phyloP scores from a whole-genome alignment of 148 eudicot species.

The Bassia scoparia region DNA sequence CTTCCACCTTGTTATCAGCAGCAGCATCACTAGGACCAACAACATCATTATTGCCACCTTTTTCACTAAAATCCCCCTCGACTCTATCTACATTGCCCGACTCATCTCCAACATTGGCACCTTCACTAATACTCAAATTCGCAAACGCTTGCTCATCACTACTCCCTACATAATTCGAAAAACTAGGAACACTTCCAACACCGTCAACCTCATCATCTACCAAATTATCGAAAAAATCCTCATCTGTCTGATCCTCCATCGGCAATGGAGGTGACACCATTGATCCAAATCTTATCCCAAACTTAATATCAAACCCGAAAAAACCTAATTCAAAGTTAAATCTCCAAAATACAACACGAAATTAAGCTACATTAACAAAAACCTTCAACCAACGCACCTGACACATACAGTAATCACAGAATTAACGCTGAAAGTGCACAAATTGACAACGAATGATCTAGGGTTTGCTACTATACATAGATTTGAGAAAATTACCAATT shows the following conservation, averaged over 20 bases:
- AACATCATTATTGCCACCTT: constrained; percentile 21
- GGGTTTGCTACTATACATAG: constrained; percentile 20
- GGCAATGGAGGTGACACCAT: constrained; percentile 69
- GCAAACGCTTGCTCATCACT: constrained; percentile 47
- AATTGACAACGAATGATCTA: constrained; percentile 19
- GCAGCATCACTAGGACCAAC: neutral
- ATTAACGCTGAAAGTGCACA: constrained; percentile 14
- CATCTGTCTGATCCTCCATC: constrained; percentile 81
- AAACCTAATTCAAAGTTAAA: constrained; percentile 5
- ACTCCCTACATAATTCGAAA: constrained; percentile 36
- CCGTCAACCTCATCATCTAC: constrained; percentile 58
- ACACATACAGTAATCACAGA: constrained; percentile 15
- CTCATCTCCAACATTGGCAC: constrained; percentile 5
- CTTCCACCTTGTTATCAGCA: constrained; percentile 17
- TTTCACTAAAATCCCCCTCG: constrained; percentile 23
- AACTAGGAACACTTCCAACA: constrained; percentile 23
- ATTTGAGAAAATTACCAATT: neutral
- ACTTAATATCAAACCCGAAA: neutral
- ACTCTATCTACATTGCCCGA: constrained; percentile 24
- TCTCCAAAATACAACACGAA: neutral
- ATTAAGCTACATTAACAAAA: constrained; percentile 28
- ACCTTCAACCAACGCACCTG: constrained; percentile 20
- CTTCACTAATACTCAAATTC: constrained; percentile 36
- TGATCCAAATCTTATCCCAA: constrained; percentile 4
- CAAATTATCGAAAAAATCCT: constrained; percentile 82